Percentiles rank a stretch among this genome's conserved stretches.
Evolutionary conservation across 1,284 basidiomycete genomes (phyloP).

Genomic region (Sporisorium reilianum): DNA sequence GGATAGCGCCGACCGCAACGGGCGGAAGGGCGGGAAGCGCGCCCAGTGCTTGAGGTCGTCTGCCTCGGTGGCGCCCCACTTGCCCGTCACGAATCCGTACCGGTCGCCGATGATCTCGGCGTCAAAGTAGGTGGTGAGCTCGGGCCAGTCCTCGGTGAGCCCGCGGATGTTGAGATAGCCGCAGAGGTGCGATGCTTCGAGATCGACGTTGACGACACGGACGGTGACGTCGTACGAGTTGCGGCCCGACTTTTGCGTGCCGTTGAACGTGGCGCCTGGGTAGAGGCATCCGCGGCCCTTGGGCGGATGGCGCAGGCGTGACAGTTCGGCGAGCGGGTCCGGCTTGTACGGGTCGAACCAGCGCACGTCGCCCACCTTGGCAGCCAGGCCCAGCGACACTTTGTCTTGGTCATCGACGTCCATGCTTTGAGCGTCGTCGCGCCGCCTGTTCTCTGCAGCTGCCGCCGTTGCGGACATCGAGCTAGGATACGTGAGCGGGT

Average conservation of each 20-base stretch:
- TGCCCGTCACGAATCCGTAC: constrained; percentile 61
- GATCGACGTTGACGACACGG: constrained; percentile 64
- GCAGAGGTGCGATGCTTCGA: constrained; percentile 60
- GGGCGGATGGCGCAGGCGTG: constrained; percentile 36
- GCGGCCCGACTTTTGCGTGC: constrained; percentile 62
- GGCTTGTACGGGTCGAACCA: constrained; percentile 55
- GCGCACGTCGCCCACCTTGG: constrained; percentile 22
- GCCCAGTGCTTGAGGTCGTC: constrained; percentile 67
- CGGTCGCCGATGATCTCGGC: constrained; percentile 65
- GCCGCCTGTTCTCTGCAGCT: background rate
- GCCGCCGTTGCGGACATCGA: background rate
- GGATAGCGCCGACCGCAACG: constrained; percentile 39
- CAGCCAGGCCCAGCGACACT: constrained; percentile 8
- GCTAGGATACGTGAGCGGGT: constrained; percentile 15
- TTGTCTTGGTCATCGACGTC: constrained; percentile 19
- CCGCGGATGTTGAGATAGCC: constrained; percentile 68
- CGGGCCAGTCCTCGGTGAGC: constrained; percentile 68
- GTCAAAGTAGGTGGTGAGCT: constrained; percentile 68
- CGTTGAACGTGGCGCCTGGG: constrained; percentile 63
- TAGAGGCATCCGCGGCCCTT: constrained; percentile 58
- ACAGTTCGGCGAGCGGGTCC: constrained; percentile 53
- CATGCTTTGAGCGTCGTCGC: constrained; percentile 6
- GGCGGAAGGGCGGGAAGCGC: constrained; percentile 58
- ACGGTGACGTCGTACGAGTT: constrained; percentile 66
- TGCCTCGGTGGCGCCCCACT: constrained; percentile 65